Base-by-base conservation (phyloP, 176 grass and related monocot species). In the Metroxylon sagu region DNA sequence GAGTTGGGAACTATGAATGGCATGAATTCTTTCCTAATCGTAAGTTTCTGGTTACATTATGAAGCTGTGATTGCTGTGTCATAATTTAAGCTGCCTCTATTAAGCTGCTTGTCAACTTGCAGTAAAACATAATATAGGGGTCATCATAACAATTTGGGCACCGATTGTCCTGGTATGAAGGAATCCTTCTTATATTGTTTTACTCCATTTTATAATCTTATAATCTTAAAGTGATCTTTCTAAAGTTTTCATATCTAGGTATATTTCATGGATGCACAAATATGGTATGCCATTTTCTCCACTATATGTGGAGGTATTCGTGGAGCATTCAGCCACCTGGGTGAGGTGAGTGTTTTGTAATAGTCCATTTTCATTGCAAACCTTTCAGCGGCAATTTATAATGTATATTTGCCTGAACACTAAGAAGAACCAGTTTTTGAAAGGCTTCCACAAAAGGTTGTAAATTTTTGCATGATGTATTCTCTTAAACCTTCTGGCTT, bases 251-350 rank as follows among this genome's bases (percentile, higher is more conserved):
- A 59, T 56, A 12, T 73, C 23, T 64, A 96, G 92, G 93, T 98
- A 29, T 98, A 98, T 68, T 98, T 98, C 67, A 98, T 98, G 87
- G 93, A 98, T 65, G 81, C 93, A 14, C 87, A 92, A 84, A 98
- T 98, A 88, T 98, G 93, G 93, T 98, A 98, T 31, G 84, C 84
- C 55, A 98, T 98, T 85, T 98, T 98, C 77, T 98, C 87, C 48
- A 98, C 93, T 29, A 76, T 98, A 75, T 85, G 73, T 70, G 93
- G 93, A 56, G 93, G 93, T 70, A 79, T 92, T 43, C 82, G 72
- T 68, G 93, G 93, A 58, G 87, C 87, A 53, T 98, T 98, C 60
- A 92, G 93, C 70, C 93, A 62, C 71, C 63, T 98, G 77, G 93
- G 93, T 74, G 93, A 98, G 87, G 93, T 98, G 61, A 26, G 70